A percentile compares a stretch with the other conserved stretches of the same genome.
These are phyloP conservation scores for Microbotryum lychnidis-dioicae DNA, from an alignment of 1,284 basidiomycete genomes.

Conservation along the genomic window DNA sequence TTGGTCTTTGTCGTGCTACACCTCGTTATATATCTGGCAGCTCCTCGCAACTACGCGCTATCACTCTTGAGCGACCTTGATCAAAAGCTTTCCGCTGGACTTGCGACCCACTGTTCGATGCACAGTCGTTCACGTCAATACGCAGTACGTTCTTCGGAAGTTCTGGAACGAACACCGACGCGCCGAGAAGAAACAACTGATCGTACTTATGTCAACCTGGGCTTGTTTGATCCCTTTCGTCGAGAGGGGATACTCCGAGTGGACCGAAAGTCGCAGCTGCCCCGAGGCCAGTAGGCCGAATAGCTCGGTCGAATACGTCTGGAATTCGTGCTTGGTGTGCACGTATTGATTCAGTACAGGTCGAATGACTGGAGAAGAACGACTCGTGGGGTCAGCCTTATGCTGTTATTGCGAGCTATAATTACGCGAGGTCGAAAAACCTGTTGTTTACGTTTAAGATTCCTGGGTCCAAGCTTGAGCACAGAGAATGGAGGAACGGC, in stretches of 20 bases:
- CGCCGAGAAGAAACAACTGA: no score
- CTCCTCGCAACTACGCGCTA: not conserved
- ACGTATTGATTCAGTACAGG: conserved; percentile 48
- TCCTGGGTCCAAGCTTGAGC: conserved; percentile 70
- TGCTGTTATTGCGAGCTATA: not conserved
- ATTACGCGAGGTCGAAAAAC: not conserved
- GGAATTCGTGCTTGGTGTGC: conserved; percentile 60
- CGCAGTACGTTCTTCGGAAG: no score
- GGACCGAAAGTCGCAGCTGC: conserved; percentile 60
- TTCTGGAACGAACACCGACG: no score
- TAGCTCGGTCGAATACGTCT: conserved; percentile 57
- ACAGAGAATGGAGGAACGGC: conserved; percentile 55
- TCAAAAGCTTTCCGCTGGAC: conserved; percentile 72
- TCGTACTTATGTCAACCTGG: conserved; percentile 61
- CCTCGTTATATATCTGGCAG: not conserved
- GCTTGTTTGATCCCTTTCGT: conserved; percentile 68
- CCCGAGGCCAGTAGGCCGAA: conserved; percentile 58
- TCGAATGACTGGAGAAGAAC: conserved; percentile 33
- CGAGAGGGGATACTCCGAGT: conserved; percentile 64
- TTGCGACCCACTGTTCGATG: conserved; percentile 49
- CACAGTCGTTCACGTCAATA: not conserved
- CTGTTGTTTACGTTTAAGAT: conserved; percentile 50
- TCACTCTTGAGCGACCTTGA: conserved; percentile 49
- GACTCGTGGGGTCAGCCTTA: no score
- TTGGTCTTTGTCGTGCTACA: not conserved